Conservation (phyloP, 441 rosid genomes). For the Omphalea diandra region DNA sequence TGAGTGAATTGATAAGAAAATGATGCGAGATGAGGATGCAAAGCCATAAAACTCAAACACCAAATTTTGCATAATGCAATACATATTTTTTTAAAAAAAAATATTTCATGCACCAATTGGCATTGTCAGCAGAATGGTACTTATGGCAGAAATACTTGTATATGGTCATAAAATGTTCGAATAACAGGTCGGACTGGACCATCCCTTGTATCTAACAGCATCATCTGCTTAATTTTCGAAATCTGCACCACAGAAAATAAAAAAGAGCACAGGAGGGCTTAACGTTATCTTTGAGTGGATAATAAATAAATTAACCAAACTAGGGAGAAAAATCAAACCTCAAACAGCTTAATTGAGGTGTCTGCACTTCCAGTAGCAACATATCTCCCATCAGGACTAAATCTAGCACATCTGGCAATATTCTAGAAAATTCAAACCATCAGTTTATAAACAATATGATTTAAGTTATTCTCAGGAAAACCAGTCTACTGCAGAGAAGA, state of each 20-base stretch:
- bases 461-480: conserved; percentile 2
- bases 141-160: conserved; percentile 44
- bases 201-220: conserved; percentile 61
- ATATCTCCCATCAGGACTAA: conserved; percentile 82
- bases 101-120: neutral
- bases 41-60: neutral
- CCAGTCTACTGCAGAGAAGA: conserved; percentile 1
- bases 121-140: conserved; percentile 14
- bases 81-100: neutral
- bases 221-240: conserved; percentile 81
- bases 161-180: conserved; percentile 83
- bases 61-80: neutral
- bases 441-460: conserved; percentile 24
- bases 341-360: conserved; percentile 85
- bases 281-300: conserved; percentile 8
- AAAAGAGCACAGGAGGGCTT: conserved; percentile 15
- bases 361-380: conserved; percentile 93
- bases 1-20: neutral
- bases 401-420: conserved; percentile 84
- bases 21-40: neutral
- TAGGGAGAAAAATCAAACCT: conserved; percentile 33
- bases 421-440: conserved; percentile 47
- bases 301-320: neutral
- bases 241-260: conserved; percentile 45
- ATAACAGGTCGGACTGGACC: conserved; percentile 69